phyloP scores from a whole-genome alignment of 768 basidiomycete species.

The Lactarius tabidus region DNA sequence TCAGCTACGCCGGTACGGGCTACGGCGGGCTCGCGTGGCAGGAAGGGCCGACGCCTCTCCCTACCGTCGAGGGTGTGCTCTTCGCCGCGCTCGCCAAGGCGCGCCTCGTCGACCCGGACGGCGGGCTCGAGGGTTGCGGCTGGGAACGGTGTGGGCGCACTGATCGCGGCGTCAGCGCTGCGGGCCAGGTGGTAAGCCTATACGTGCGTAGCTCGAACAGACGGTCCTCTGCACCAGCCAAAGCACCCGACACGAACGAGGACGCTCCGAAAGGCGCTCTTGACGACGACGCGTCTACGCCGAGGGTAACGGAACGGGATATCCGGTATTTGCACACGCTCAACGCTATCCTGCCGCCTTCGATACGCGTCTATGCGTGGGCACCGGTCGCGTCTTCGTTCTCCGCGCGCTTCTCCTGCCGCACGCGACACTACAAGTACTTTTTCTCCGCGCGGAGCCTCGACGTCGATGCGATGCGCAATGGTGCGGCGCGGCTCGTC shows the following conservation, averaged over 20 bases:
- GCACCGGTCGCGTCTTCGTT: slow-evolving; percentile 77
- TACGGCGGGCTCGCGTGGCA: slow-evolving; percentile 91
- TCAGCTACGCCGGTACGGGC: slow-evolving; percentile 89
- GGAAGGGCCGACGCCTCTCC: slow-evolving; percentile 59
- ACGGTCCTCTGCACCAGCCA: slow-evolving; percentile 4
- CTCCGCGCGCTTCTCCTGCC: slow-evolving; percentile 86
- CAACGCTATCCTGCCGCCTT: slow-evolving; percentile 83
- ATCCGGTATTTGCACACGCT: slow-evolving; percentile 75
- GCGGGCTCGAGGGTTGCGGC: slow-evolving; percentile 78
- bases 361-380: slow-evolving; percentile 92
- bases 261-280: neutral
- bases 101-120: slow-evolving; percentile 67
- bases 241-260: neutral
- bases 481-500: slow-evolving; percentile 64
- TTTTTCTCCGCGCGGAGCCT: slow-evolving; percentile 75
- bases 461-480: slow-evolving; percentile 70
- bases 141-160: slow-evolving; percentile 93
- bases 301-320: slow-evolving; percentile 39
- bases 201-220: slow-evolving; percentile 77
- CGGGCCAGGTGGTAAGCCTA: slow-evolving; percentile 88
- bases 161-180: slow-evolving; percentile 91
- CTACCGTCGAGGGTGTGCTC: slow-evolving; percentile 88
- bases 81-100: slow-evolving; percentile 76
- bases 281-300: neutral
- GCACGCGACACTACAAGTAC: slow-evolving; percentile 93